phyloP scores from a whole-genome alignment of 306 rosid species.

The Senna siamea region DNA sequence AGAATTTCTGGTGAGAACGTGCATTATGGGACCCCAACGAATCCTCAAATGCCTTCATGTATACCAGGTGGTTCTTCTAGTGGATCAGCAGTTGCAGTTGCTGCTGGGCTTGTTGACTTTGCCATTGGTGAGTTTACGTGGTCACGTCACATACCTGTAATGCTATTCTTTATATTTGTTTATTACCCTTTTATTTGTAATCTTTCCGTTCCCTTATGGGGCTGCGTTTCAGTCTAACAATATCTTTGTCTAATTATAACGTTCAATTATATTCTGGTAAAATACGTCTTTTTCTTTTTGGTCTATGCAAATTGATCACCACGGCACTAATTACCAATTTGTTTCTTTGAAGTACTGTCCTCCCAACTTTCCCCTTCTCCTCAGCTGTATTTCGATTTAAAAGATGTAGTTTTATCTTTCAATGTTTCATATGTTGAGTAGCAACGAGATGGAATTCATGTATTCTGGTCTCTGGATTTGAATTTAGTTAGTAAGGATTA shows the following conservation, averaged over 20 bases:
- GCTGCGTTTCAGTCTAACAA: conserved; percentile 10
- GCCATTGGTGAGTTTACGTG: conserved; percentile 62
- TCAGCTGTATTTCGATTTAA: neutral
- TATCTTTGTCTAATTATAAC: neutral
- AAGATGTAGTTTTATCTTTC: neutral
- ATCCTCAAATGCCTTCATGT: conserved; percentile 56
- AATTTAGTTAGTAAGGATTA: neutral
- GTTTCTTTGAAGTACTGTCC: neutral
- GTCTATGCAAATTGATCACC: neutral
- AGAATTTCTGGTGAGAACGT: conserved; percentile 73
- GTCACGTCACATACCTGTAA: conserved; percentile 20
- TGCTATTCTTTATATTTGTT: neutral
- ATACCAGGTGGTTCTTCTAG: conserved; percentile 80
- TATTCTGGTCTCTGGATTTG: neutral
- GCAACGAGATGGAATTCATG: neutral
- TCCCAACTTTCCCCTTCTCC: neutral
- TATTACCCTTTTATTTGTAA: neutral
- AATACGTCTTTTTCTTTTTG: neutral
- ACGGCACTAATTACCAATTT: neutral
- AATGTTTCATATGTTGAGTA: neutral
- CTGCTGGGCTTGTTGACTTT: conserved; percentile 72
- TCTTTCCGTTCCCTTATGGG: neutral
- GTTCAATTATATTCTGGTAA: neutral
- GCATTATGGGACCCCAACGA: conserved; percentile 72
- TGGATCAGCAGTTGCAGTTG: conserved; percentile 87